A percentile compares a stretch with the other conserved stretches of the same genome.
Evolutionary conservation across 164 flowering plant species (phyloP).

Genomic region (Houttuynia cordata): DNA sequence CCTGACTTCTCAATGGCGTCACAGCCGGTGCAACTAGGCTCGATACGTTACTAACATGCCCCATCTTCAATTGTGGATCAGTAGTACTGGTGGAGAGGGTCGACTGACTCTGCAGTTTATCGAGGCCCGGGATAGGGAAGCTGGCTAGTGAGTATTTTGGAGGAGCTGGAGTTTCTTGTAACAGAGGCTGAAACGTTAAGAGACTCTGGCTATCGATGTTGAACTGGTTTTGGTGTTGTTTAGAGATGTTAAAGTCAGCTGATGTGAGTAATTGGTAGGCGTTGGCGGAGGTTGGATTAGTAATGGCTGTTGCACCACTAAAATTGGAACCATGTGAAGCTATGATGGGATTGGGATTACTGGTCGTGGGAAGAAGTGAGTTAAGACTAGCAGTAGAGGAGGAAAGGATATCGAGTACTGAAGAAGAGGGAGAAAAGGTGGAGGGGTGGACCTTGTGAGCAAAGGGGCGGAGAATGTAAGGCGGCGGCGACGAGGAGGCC

Average conservation of each 20-base stretch:
- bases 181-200: constrained; percentile 31
- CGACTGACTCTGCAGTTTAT: constrained; percentile 5
- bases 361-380: not conserved
- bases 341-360: constrained; percentile 8
- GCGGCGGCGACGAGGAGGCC: constrained; percentile 14
- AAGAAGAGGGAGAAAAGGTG: constrained; percentile 6
- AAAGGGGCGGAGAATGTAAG: constrained; percentile 39
- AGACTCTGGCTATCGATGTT: constrained; percentile 24
- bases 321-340: not conserved
- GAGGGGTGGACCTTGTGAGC: constrained; percentile 29
- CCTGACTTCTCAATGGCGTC: constrained; percentile 2
- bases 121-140: constrained; percentile 8
- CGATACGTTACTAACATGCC: constrained; percentile 12
- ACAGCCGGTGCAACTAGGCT: constrained; percentile 10
- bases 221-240: constrained; percentile 15
- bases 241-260: not conserved
- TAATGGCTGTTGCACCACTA: not conserved
- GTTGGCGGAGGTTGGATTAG: constrained; percentile 13
- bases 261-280: constrained; percentile 5
- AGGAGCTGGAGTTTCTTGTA: constrained; percentile 6
- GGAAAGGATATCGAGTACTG: constrained; percentile 7
- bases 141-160: constrained; percentile 6
- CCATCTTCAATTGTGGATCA: constrained; percentile 9
- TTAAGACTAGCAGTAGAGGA: constrained; percentile 2
- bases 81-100: not conserved